Evolutionary conservation across 106 monocot genomes (phyloP).

Genomic region (Phalaenopsis equestris): DNA sequence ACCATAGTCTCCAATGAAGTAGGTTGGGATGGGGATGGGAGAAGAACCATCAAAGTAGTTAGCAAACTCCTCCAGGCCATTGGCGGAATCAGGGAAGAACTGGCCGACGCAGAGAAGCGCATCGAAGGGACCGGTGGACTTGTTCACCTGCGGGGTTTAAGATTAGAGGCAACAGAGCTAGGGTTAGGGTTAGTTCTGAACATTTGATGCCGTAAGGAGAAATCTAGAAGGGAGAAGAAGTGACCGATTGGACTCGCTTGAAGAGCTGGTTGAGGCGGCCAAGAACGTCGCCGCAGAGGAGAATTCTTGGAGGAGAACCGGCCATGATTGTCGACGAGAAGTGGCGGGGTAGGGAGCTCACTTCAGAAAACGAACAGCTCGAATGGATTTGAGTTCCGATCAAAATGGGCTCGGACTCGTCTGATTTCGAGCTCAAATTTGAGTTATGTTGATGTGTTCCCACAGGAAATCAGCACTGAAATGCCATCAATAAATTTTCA

Average conservation of each 20-base stretch:
- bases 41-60: constrained; percentile 53
- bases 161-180: background rate
- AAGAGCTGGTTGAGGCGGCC: constrained; percentile 77
- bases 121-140: constrained; percentile 85
- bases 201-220: background rate
- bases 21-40: constrained; percentile 69
- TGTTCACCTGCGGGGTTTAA: constrained; percentile 52
- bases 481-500: too few species aligned
- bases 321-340: constrained; percentile 4
- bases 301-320: constrained; percentile 54
- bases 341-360: background rate
- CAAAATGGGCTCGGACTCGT: too few species aligned
- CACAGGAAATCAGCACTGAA: too few species aligned
- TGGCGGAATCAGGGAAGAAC: constrained; percentile 66
- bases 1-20: constrained; percentile 91
- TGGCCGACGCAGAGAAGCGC: constrained; percentile 89
- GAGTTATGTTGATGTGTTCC: too few species aligned
- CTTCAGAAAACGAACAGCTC: background rate
- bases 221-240: background rate
- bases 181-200: background rate
- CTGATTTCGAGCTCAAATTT: too few species aligned
- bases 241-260: constrained; percentile 78
- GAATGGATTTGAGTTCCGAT: too few species aligned
- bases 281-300: constrained; percentile 73
- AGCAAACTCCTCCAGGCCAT: constrained; percentile 36